Evolutionary conservation across 2,329 filamentous ascomycete genomes (phyloP), one percentile per base, ranked within the genome.

Genomic region (Cytospora piceicola): DNA sequence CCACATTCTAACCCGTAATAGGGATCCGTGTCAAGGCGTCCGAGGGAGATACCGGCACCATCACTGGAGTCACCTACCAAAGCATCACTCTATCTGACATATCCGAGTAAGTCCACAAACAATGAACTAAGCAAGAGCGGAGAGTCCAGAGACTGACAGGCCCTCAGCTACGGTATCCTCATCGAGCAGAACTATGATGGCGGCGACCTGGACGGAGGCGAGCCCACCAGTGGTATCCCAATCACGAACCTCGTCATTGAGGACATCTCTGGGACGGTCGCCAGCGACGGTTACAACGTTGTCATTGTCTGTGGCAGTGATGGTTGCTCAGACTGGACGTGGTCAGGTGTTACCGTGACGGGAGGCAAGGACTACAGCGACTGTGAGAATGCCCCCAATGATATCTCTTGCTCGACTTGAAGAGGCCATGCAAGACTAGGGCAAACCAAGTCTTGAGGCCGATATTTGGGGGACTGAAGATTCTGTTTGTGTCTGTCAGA

Each of bases 171-270:
- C 51, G 67, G 67, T 4, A 65, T 68, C 58, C 46, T 68, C n/a
- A 67, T 68, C 24, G 67, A 68, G 55, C 67, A 68, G 55, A 65
- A 67, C 59, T 68, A 68, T 42, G 58, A 67, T 36, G 65, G 67
- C 6, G 65, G 64, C 24, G 64, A 66, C 46, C 63, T 66, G 29
- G 54, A 66, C 24, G 65, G 63, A 22, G 67, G 67, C 20, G 57
- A 65, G 2, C 39, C 67, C 11, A 65, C 56, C 36, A 58, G 57
- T 11, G 64, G 64, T 29, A 36, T 68, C n/a, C 67, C 67, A 15
- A 68, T 68, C 52, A 68, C 67, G 5, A 65, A 61, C 32, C 58
- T 68, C 1, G 42, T 30, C 17, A 32, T 68, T 12, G 42, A 68
- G 12, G 51, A 52, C 51, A 59, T 68, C 55, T 61, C 65, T 15